phyloP scores from a whole-genome alignment of 2,329 filamentous ascomycete genomes.

The Leptographium radiaticola region DNA sequence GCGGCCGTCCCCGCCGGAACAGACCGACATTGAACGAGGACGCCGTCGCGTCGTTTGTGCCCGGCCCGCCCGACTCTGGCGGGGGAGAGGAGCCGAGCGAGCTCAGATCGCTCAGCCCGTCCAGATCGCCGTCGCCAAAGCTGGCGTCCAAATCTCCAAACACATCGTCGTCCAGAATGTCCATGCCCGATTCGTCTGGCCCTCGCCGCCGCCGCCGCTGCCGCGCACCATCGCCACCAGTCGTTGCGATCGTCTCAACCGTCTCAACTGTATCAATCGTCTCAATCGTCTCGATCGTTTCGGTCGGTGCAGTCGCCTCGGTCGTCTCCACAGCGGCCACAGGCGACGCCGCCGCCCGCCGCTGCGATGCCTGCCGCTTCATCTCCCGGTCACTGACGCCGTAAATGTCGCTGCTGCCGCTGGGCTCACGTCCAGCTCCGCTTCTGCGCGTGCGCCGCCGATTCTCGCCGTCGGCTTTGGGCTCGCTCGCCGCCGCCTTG shows the following conservation, averaged over 20 bases:
- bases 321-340: slow-evolving; percentile 8
- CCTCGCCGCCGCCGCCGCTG: slow-evolving; percentile 13
- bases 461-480: background rate
- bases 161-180: slow-evolving; percentile 31
- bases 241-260: background rate
- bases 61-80: background rate
- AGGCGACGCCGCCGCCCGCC: background rate
- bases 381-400: background rate
- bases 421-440: slow-evolving; percentile 20
- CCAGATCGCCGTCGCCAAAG: slow-evolving; percentile 22
- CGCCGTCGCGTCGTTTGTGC: slow-evolving; percentile 19
- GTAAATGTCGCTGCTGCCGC: slow-evolving; percentile 15
- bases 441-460: slow-evolving; percentile 12
- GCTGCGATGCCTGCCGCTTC: background rate
- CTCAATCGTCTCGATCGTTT: background rate
- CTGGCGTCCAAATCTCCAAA: slow-evolving; percentile 27
- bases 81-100: slow-evolving; percentile 10
- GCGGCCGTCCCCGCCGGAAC: slow-evolving; percentile 30
- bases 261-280: no score
- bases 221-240: slow-evolving; percentile 8
- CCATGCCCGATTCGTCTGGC: slow-evolving; percentile 32
- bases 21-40: slow-evolving; percentile 33
- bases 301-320: background rate
- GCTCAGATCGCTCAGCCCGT: slow-evolving; percentile 10
- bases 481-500: background rate